These are phyloP conservation scores for Purshia tridentata DNA, from an alignment of 306 rosid genomes.

Conservation along the genomic window DNA sequence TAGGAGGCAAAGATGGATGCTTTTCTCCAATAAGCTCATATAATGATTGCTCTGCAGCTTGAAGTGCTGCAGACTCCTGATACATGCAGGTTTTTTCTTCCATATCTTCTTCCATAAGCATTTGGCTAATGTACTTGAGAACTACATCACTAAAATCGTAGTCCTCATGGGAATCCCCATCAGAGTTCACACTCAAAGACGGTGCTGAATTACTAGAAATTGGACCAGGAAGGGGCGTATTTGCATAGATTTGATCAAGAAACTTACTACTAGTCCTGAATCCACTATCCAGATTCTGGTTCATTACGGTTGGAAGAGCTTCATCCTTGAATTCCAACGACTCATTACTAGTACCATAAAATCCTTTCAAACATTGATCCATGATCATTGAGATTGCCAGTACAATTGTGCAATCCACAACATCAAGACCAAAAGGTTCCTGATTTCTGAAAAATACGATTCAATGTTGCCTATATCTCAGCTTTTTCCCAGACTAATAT, in stretches of 20 bases:
- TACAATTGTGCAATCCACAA: slow-evolving; percentile 6
- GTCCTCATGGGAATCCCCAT: slow-evolving; percentile 29
- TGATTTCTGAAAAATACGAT: background rate
- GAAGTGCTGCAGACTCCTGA: slow-evolving; percentile 41
- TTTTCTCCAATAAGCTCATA: slow-evolving; percentile 29
- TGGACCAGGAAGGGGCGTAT: slow-evolving; percentile 7
- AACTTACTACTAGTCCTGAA: background rate
- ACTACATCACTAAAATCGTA: slow-evolving; percentile 40
- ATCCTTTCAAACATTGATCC: slow-evolving; percentile 27
- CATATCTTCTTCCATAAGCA: slow-evolving; percentile 44
- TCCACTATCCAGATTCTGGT: slow-evolving; percentile 15
- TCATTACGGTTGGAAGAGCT: background rate
- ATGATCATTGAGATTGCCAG: slow-evolving; percentile 16
- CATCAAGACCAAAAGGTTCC: slow-evolving; percentile 12
- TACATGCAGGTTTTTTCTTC: slow-evolving; percentile 40
- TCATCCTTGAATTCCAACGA: slow-evolving; percentile 12
- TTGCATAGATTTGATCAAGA: slow-evolving; percentile 25
- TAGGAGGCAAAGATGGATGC: background rate
- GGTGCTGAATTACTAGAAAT: background rate
- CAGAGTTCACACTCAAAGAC: background rate
- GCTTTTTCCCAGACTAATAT: background rate
- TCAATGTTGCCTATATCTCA: background rate
- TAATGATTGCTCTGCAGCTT: slow-evolving; percentile 34
- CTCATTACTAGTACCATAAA: slow-evolving; percentile 21
- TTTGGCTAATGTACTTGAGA: slow-evolving; percentile 36